Evolutionary conservation across 2,329 filamentous ascomycete species (phyloP).

Genomic region (Didymella sp.): DNA sequence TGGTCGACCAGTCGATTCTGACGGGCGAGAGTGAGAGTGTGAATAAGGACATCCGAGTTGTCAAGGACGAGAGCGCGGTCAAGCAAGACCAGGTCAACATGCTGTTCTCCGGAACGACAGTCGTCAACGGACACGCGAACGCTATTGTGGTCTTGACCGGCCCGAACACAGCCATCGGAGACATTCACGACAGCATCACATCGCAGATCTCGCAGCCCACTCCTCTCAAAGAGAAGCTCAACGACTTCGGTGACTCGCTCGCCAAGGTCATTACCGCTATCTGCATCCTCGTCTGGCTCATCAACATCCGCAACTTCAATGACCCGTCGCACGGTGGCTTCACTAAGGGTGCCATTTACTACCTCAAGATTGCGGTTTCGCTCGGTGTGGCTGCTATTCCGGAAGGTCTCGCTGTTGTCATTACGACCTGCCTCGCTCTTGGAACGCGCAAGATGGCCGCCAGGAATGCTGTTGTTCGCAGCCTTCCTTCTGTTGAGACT

Average conservation of each 20-base stretch:
- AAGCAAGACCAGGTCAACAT: conserved; percentile 98
- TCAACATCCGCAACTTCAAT: conserved; percentile 97
- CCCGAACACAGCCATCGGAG: conserved; percentile 89
- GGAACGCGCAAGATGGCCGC: conserved; percentile 98
- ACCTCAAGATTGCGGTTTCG: conserved; percentile 98
- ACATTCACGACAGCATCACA: conserved; percentile 98
- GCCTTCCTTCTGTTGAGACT: conserved; percentile 94
- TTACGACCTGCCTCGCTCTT: conserved; percentile 95
- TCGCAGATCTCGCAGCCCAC: conserved; percentile 98
- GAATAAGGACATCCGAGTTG: conserved; percentile 74
- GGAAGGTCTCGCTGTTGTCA: conserved; percentile 95
- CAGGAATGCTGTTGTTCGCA: conserved; percentile 96
- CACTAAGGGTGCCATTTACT: conserved; percentile 98
- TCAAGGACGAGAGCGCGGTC: conserved; percentile 83
- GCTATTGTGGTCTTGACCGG: conserved; percentile 92
- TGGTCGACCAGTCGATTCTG: conserved; percentile 94
- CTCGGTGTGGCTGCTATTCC: conserved; percentile 97
- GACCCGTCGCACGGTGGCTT: conserved; percentile 92
- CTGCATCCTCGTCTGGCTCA: conserved; percentile 95
- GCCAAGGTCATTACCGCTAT: conserved; percentile 99
- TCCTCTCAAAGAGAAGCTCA: conserved; percentile 96
- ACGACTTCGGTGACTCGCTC: conserved; percentile 94
- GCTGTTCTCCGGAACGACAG: conserved; percentile 97
- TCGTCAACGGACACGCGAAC: conserved; percentile 90
- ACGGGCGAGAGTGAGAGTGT: conserved; percentile 99